Evolutionary conservation across 352 stramenopile genomes (phyloP), one percentile per base, ranked within the genome.

Genomic region (Phytophthora constricta): DNA sequence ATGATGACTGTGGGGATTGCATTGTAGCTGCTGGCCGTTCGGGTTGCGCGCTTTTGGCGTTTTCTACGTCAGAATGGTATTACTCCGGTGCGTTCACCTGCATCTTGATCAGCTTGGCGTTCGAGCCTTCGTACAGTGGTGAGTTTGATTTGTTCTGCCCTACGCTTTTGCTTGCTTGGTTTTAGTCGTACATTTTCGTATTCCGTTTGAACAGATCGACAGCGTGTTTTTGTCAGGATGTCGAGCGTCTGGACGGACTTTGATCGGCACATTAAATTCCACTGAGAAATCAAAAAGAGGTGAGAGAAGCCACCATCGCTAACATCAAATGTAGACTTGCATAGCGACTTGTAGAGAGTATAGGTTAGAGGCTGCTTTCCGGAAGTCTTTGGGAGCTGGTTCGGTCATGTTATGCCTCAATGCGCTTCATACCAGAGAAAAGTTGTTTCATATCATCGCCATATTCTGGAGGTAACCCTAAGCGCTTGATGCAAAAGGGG

Each of bases 231-330:
- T 49, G n/a, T n/a, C n/a, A n/a, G n/a, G n/a, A n/a, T n/a, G n/a
- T n/a, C n/a, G n/a, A n/a, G n/a, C n/a, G n/a, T 74, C 31, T 78
- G 17, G 16, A 72, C 61, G 2, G 61, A 78, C 17, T 61, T 65
- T 1, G 61, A 72, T 1, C 61, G 43, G 19, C 70, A 78, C 70
- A 74, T 74, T 5, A 70, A 37, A 58, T 78, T 72, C 70, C 70
- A 74, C 51, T 74, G 65, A 0, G 55, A 58, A 13, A 42, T 66
- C 4, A 75, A 46, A 51, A 72, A 74, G 0, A 72, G 37, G 46
- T 74, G 70, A 0, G 62, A 19, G 62, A 76, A 76, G 0, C 59
- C 66, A 31, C 34, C 11, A 19, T 70, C 66, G 11, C 41, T 41
- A n/a, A 2, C 5, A 0, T 14, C 17, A 9, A 68, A 13, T 5